Evolutionary conservation across 257 asterid genomes (phyloP).

Genomic region (Prunella vulgaris): DNA sequence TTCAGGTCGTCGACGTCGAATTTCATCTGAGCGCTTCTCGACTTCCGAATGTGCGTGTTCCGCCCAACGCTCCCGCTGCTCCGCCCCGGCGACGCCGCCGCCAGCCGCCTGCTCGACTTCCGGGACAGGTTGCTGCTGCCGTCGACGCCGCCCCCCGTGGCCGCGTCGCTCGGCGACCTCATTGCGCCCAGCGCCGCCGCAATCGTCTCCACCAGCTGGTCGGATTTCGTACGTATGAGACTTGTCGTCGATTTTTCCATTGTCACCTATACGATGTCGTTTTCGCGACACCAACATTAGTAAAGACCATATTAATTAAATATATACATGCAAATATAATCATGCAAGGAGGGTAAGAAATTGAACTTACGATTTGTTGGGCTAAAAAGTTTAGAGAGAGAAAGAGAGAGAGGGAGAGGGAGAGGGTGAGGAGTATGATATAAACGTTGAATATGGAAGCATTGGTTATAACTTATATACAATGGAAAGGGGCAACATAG

Average conservation of each 20-base stretch:
- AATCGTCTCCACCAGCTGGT: conserved; percentile 73
- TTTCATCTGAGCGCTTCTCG: conserved; percentile 90
- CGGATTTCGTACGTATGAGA: conserved; percentile 75
- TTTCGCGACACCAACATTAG: too few relatives aligned
- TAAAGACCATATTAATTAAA: too few relatives aligned
- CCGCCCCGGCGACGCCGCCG: conserved; percentile 59
- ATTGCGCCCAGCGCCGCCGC: conserved; percentile 62
- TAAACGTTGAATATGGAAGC: conserved; percentile 22
- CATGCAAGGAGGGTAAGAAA: not conserved
- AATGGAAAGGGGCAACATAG: conserved; percentile 23
- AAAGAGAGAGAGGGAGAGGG: not conserved
- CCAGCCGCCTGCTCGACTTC: conserved; percentile 57
- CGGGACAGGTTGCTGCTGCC: conserved; percentile 45
- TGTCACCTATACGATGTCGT: not conserved
- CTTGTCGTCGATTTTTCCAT: conserved; percentile 48
- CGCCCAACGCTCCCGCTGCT: conserved; percentile 35
- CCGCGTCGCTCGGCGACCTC: conserved; percentile 38
- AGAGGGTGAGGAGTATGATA: not conserved
- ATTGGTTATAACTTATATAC: conserved; percentile 25
- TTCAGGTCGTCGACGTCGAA: conserved; percentile 74
- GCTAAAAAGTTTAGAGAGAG: not conserved
- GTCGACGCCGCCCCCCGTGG: conserved; percentile 13
- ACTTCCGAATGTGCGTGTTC: conserved; percentile 71
- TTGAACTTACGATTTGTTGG: conserved; percentile 15
- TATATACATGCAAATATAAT: not conserved